A percentile compares a stretch with the other conserved stretches of the same genome.
phyloP scores from a whole-genome alignment of 1,284 basidiomycete species.

The Mycena sp. region DNA sequence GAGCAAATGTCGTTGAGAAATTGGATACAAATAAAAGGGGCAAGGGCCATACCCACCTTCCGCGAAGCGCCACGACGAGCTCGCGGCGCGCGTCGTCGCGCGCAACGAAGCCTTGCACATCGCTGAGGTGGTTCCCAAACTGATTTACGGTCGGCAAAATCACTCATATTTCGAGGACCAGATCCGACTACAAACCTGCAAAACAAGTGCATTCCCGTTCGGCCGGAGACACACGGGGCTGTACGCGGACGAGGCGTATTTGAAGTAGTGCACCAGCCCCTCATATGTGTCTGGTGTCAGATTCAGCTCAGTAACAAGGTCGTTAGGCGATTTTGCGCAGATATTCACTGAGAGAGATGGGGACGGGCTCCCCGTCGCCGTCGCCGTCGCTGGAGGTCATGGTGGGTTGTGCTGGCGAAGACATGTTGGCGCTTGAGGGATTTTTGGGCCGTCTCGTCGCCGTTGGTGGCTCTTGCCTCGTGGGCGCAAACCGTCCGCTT shows the following conservation, averaged over 20 bases:
- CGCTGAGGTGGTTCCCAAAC: conserved; percentile 54
- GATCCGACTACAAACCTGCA: conserved; percentile 43
- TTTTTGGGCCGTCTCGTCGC: too few relatives aligned
- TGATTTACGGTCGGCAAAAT: conserved; percentile 25
- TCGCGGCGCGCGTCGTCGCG: conserved; percentile 55
- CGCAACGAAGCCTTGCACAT: conserved; percentile 58
- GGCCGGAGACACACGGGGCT: conserved; percentile 54
- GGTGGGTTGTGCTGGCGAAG: not conserved
- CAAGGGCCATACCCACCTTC: conserved; percentile 48
- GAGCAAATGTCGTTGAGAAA: too few relatives aligned
- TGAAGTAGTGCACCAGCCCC: conserved; percentile 56
- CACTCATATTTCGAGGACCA: not conserved
- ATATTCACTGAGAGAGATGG: conserved; percentile 16
- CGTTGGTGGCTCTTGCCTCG: not conserved
- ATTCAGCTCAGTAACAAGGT: not conserved
- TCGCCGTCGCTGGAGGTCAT: conserved; percentile 6
- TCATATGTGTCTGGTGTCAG: conserved; percentile 45
- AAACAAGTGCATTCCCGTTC: conserved; percentile 56
- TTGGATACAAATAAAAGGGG: not conserved
- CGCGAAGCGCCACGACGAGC: conserved; percentile 57
- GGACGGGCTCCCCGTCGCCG: not conserved
- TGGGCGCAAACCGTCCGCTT: not conserved
- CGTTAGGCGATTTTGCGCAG: not conserved
- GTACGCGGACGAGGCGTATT: conserved; percentile 62
- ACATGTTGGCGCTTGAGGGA: not conserved